Conservation (phyloP, 2,329 filamentous ascomycete genomes). For the Tolypocladium amazonense region DNA sequence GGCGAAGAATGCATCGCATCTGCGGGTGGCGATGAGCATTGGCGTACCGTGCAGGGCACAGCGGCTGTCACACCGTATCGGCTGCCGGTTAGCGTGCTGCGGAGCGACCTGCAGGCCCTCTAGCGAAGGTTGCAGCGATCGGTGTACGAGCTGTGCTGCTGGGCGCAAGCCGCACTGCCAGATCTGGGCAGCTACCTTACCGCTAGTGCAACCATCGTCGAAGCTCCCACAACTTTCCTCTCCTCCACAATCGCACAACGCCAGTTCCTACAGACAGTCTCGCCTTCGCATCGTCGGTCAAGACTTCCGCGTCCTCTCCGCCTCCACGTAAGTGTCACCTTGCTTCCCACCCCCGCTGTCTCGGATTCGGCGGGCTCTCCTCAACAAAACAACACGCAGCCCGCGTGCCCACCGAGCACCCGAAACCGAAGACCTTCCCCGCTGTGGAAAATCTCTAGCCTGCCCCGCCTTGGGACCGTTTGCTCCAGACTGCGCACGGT, state of each 20-base stretch:
- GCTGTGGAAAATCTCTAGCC: constrained; percentile 2
- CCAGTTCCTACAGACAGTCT: not conserved
- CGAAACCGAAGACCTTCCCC: not conserved
- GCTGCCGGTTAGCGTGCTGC: not conserved
- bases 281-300: not conserved
- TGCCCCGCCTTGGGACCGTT: not conserved
- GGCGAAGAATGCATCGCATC: too few species aligned
- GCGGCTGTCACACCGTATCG: not conserved
- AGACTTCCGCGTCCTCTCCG: not conserved
- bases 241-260: not conserved
- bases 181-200: not conserved
- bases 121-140: not conserved
- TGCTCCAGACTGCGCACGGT: constrained; percentile 1
- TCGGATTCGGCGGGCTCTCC: not conserved
- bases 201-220: not conserved
- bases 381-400: not conserved
- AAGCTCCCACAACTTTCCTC: not conserved
- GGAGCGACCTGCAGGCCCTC: not conserved
- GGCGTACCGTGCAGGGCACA: not conserved
- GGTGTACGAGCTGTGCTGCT: not conserved
- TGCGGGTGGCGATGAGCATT: not conserved
- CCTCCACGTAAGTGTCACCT: not conserved
- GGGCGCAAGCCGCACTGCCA: not conserved
- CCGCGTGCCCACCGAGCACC: not conserved
- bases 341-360: not conserved